These are phyloP conservation scores for Kentomonas sorsogonicus DNA, from an alignment of 208 protist species.

Conservation along the genomic window DNA sequence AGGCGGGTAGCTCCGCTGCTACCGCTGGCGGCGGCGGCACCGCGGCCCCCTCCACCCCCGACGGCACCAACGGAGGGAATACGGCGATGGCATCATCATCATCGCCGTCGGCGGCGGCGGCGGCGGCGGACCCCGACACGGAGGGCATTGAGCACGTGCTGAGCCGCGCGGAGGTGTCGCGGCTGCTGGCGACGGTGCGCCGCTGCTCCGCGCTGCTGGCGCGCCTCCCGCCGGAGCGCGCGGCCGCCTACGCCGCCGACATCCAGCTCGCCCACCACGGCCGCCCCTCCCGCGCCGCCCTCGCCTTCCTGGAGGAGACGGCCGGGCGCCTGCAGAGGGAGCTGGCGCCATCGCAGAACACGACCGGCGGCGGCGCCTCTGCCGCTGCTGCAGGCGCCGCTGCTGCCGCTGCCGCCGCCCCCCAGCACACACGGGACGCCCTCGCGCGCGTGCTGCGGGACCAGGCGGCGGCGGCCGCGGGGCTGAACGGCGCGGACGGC, in stretches of 20 bases:
- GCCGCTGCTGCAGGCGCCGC: neutral
- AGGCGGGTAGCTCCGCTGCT: neutral
- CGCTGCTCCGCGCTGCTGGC: constrained; percentile 53
- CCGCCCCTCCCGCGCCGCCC: constrained; percentile 27
- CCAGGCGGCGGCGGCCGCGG: constrained; percentile 20
- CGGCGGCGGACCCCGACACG: neutral
- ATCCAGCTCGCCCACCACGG: constrained; percentile 34
- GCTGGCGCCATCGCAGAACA: constrained; percentile 9
- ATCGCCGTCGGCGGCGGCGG: neutral
- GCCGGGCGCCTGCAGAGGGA: constrained; percentile 30
- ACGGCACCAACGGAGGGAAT: too few relatives aligned
- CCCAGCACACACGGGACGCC: neutral
- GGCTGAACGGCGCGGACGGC: constrained; percentile 44
- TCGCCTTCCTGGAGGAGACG: constrained; percentile 48
- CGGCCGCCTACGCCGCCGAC: constrained; percentile 45
- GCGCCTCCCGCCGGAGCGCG: constrained; percentile 34
- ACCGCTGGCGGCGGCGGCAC: neutral
- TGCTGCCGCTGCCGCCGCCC: neutral
- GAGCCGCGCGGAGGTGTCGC: constrained; percentile 30
- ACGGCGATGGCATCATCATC: too few relatives aligned
- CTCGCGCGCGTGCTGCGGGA: neutral
- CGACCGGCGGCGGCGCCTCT: neutral
- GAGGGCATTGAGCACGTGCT: neutral
- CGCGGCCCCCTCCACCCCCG: too few relatives aligned
- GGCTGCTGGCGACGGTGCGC: constrained; percentile 46